Evolutionary conservation across 495 filamentous ascomycete species (phyloP).

Genomic region (Neurospora sp.): DNA sequence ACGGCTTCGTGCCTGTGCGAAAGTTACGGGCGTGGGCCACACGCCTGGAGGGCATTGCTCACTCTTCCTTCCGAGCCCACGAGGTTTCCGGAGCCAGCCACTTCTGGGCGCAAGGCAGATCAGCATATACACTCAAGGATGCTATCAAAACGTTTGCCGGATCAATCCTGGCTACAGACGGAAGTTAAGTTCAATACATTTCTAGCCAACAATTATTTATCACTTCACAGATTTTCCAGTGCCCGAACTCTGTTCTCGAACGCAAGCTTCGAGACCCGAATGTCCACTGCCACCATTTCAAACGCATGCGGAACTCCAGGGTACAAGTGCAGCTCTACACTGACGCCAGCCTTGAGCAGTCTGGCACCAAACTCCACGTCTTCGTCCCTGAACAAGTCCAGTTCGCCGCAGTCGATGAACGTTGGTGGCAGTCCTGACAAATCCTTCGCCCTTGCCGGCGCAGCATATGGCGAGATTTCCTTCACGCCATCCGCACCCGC

Average conservation of each 20-base stretch:
- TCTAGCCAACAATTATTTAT: background rate
- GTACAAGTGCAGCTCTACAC: slow-evolving; percentile 42
- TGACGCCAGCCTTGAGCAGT: slow-evolving; percentile 27
- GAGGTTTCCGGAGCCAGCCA: slow-evolving; percentile 66
- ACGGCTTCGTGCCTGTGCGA: slow-evolving; percentile 60
- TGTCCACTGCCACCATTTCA: slow-evolving; percentile 13
- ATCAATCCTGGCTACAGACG: background rate
- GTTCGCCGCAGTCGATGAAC: slow-evolving; percentile 26
- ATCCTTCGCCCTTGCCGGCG: slow-evolving; percentile 22
- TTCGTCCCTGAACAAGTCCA: slow-evolving; percentile 38
- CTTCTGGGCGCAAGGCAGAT: slow-evolving; percentile 68
- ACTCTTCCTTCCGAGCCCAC: slow-evolving; percentile 37
- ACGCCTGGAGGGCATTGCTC: slow-evolving; percentile 34
- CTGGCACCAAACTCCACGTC: slow-evolving; percentile 26
- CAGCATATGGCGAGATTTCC: slow-evolving; percentile 27
- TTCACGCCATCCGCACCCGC: slow-evolving; percentile 10
- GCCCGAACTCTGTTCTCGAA: slow-evolving; percentile 8
- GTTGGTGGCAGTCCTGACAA: slow-evolving; percentile 26
- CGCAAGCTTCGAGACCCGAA: slow-evolving; percentile 6
- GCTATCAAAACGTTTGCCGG: slow-evolving; percentile 17
- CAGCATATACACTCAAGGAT: slow-evolving; percentile 39
- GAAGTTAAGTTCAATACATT: background rate
- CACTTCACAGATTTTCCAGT: slow-evolving; percentile 6
- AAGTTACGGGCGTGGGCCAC: slow-evolving; percentile 64
- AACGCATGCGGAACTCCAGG: slow-evolving; percentile 39